Evolutionary conservation across 352 stramenopile species (phyloP).

Genomic region (Aphanomyces astaci): DNA sequence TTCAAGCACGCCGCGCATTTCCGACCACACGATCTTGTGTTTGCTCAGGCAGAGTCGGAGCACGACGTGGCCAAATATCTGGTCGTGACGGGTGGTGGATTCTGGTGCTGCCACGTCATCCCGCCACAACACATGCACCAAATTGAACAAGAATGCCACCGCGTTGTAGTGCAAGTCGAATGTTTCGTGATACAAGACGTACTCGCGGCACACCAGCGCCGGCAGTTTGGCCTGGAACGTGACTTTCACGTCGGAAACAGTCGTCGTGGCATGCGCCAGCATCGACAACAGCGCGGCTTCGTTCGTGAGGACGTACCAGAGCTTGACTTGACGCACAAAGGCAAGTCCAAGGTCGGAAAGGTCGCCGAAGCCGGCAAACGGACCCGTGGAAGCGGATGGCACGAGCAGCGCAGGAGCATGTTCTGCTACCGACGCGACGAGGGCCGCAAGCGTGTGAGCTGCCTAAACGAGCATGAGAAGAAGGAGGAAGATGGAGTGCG

Average conservation of each 20-base stretch:
- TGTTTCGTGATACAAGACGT: background rate
- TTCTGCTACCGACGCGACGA: background rate
- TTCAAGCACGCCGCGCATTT: background rate
- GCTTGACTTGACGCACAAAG: slow-evolving; percentile 15
- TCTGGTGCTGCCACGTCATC: background rate
- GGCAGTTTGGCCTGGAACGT: background rate
- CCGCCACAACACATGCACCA: background rate
- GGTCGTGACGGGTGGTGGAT: background rate
- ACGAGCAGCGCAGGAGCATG: background rate
- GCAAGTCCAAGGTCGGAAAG: background rate
- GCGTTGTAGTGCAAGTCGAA: background rate
- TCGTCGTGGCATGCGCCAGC: background rate
- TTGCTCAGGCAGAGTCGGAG: background rate
- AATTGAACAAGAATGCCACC: background rate
- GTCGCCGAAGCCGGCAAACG: background rate
- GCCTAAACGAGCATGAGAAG: background rate
- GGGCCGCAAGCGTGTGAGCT: background rate
- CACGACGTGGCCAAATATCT: background rate
- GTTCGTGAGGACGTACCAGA: slow-evolving; percentile 13
- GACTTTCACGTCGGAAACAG: slow-evolving; percentile 3
- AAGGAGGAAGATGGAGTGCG: background rate
- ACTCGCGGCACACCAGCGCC: slow-evolving; percentile 1
- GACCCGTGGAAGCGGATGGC: background rate
- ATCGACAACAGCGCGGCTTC: background rate
- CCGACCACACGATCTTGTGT: slow-evolving; percentile 15